Evolutionary conservation across 2,329 filamentous ascomycete species (phyloP).

Genomic region (Paecilomyces sp.): DNA sequence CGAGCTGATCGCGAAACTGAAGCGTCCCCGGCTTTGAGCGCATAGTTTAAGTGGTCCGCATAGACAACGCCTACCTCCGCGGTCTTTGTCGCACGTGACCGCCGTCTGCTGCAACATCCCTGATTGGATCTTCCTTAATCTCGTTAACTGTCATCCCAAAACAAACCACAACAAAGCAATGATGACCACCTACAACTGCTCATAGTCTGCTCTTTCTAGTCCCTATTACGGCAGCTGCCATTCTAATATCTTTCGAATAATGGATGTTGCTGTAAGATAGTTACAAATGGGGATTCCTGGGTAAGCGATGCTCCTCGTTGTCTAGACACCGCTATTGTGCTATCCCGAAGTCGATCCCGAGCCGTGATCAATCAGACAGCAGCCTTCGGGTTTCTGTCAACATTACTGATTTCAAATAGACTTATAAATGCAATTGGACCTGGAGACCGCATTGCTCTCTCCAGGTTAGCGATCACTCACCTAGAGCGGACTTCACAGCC

Average conservation of each 20-base stretch:
- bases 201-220: neutral
- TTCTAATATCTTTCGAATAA: neutral
- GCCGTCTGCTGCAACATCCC: neutral
- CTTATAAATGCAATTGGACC: constrained; percentile 85
- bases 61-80: neutral
- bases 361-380: neutral
- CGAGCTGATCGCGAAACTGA: neutral
- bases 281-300: constrained; percentile 38
- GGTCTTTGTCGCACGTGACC: neutral
- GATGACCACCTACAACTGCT: neutral
- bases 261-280: neutral
- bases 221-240: neutral
- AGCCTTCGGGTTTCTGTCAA: constrained; percentile 7
- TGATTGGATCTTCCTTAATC: neutral
- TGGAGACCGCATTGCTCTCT: constrained; percentile 70
- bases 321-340: neutral
- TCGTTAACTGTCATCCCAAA: neutral
- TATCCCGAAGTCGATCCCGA: neutral
- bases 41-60: neutral
- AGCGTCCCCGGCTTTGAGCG: neutral
- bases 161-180: neutral
- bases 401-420: constrained; percentile 39
- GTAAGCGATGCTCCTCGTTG: constrained; percentile 20
- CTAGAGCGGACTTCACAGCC: constrained; percentile 64
- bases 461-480: constrained; percentile 72